Evolutionary conservation across 208 protist species (phyloP).

Genomic region (Balamuthia mandrillaris): DNA sequence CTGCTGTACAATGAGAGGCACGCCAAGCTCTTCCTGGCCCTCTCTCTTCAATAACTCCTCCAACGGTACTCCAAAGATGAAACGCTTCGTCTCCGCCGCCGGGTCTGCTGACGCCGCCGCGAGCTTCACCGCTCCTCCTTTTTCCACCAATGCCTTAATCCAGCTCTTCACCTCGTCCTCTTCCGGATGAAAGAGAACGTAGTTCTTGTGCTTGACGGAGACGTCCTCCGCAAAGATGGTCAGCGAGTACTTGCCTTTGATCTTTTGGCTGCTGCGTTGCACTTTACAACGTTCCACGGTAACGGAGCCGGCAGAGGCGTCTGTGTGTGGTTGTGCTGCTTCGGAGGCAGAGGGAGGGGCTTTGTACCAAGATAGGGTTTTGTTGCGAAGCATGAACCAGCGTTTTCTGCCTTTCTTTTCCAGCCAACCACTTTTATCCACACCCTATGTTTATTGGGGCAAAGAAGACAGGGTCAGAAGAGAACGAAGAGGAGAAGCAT

Average conservation of each 20-base stretch:
- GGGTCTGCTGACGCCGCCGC: neutral
- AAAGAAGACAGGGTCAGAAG: no score
- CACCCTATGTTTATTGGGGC: no score
- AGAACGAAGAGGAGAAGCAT: no score
- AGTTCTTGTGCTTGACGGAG: no score
- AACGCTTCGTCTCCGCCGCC: neutral
- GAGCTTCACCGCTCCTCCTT: neutral
- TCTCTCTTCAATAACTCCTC: neutral
- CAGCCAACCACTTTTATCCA: neutral
- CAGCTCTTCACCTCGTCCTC: neutral
- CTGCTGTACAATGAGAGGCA: neutral
- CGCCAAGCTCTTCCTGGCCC: neutral
- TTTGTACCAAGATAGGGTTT: neutral
- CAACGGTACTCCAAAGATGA: neutral
- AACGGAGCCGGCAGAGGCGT: neutral
- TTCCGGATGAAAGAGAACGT: neutral
- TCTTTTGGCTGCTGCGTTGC: neutral
- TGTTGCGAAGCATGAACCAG: neutral
- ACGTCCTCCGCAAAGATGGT: no score
- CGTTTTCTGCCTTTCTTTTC: slow-evolving; percentile 8
- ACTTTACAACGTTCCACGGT: neutral
- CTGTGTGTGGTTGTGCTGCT: neutral
- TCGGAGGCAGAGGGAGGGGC: neutral
- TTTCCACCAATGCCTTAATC: neutral
- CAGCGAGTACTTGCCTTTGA: neutral